phyloP scores from a whole-genome alignment of 2,329 filamentous ascomycete species.

The Endocalyx cinctus region DNA sequence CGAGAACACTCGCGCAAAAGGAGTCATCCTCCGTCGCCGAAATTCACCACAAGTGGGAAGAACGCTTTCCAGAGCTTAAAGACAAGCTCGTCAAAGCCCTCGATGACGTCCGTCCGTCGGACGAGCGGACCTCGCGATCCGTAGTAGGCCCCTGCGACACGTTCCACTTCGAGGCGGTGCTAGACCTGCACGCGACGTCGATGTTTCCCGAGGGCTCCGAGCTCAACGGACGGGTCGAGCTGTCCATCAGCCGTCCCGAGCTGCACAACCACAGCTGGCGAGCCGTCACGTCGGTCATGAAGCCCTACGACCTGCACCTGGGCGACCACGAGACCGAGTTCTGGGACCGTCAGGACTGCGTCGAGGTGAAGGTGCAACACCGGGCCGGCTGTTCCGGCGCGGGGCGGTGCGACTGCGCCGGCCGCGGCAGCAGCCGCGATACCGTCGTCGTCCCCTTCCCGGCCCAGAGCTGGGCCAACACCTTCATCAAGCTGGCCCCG shows the following conservation, averaged over 20 bases:
- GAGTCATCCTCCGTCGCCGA: constrained; percentile 53
- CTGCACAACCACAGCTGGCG: constrained; percentile 57
- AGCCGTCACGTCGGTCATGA: constrained; percentile 53
- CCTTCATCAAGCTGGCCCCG: constrained; percentile 51
- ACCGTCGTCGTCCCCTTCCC: constrained; percentile 55
- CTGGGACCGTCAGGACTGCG: constrained; percentile 45
- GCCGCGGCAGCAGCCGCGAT: constrained; percentile 36
- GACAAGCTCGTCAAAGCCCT: constrained; percentile 44
- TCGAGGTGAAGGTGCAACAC: constrained; percentile 45
- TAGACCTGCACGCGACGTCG: constrained; percentile 53
- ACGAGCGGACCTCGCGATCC: constrained; percentile 28
- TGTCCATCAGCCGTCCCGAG: constrained; percentile 49
- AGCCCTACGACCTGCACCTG: constrained; percentile 50
- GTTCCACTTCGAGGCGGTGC: constrained; percentile 57
- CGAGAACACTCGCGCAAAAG: constrained; percentile 47
- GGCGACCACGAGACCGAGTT: constrained; percentile 35
- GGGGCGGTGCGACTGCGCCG: constrained; percentile 47
- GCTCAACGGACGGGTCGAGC: constrained; percentile 55
- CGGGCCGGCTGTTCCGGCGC: constrained; percentile 44
- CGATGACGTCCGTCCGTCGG: constrained; percentile 36
- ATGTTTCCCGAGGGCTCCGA: constrained; percentile 57
- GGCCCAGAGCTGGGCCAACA: constrained; percentile 53
- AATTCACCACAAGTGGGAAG: constrained; percentile 52
- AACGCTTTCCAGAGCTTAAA: constrained; percentile 52
- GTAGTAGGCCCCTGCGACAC: constrained; percentile 46